Conservation (phyloP, 2,329 filamentous ascomycete species). For the Ophiostoma himal-ulmi region DNA sequence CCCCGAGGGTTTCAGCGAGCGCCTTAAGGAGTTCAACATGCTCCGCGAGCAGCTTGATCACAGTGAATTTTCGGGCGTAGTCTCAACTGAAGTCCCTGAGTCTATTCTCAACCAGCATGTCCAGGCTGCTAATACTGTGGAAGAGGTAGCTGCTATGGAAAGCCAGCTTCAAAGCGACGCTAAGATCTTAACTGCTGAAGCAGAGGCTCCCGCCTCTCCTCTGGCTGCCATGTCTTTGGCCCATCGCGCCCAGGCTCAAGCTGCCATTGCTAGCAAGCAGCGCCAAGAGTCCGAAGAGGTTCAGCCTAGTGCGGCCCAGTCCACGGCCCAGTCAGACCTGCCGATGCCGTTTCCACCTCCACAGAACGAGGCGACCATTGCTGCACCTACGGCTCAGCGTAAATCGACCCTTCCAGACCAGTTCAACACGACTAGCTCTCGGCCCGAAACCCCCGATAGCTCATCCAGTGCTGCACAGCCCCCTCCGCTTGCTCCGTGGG, state of each 20-base stretch:
- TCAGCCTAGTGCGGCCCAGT: too few species aligned
- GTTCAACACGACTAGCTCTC: constrained; percentile 56
- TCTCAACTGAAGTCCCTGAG: neutral
- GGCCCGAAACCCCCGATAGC: constrained; percentile 67
- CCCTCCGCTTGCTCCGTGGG: constrained; percentile 87
- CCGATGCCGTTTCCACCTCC: constrained; percentile 71
- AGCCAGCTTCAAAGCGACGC: neutral
- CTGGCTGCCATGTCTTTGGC: constrained; percentile 59
- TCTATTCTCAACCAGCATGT: neutral
- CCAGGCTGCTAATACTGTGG: neutral
- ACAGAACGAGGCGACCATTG: constrained; percentile 60
- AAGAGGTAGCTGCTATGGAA: neutral
- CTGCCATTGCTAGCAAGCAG: constrained; percentile 25
- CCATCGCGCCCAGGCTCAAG: constrained; percentile 37
- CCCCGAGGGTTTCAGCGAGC: constrained; percentile 57
- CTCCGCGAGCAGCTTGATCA: constrained; percentile 67
- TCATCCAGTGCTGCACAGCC: constrained; percentile 36
- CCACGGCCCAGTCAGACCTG: constrained; percentile 53
- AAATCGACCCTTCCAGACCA: constrained; percentile 78
- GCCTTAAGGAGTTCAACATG: constrained; percentile 77
- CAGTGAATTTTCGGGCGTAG: neutral
- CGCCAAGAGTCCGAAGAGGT: constrained; percentile 30
- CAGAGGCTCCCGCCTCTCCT: constrained; percentile 32
- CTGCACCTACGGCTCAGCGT: constrained; percentile 82
- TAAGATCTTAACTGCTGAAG: neutral